A percentile compares a stretch with the other conserved stretches of the same genome.
Conservation (phyloP, 495 filamentous ascomycete species). For the Pyronema domesticum region DNA sequence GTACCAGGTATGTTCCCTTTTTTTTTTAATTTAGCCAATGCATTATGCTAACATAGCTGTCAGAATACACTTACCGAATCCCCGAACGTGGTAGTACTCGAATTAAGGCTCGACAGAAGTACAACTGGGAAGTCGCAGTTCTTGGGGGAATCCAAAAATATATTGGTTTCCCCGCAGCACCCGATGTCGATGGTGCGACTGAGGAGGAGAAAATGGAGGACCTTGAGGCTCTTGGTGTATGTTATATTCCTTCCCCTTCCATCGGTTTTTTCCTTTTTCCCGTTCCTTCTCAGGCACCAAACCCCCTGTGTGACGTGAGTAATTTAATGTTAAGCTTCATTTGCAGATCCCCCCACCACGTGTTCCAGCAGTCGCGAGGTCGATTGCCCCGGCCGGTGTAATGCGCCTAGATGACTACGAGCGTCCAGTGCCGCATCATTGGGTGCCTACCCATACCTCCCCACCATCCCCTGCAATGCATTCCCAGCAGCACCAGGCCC, state of each 20-base stretch:
- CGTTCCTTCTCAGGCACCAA: slow-evolving; percentile 7
- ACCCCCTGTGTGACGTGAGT: background rate
- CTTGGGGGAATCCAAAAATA: slow-evolving; percentile 84
- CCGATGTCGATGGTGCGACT: slow-evolving; percentile 52
- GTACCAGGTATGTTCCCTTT: slow-evolving; percentile 41
- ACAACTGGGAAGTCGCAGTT: slow-evolving; percentile 84
- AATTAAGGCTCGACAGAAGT: slow-evolving; percentile 60
- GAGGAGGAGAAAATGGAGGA: slow-evolving; percentile 66
- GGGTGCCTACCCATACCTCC: slow-evolving; percentile 11
- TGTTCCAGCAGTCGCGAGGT: slow-evolving; percentile 19
- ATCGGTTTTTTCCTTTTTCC: slow-evolving; percentile 13
- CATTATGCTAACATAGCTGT: slow-evolving; percentile 2
- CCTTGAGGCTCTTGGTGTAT: slow-evolving; percentile 74
- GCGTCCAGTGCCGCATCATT: slow-evolving; percentile 14
- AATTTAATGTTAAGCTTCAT: slow-evolving; percentile 11
- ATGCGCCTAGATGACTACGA: slow-evolving; percentile 21
- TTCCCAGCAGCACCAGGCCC: background rate
- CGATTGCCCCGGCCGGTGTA: slow-evolving; percentile 15
- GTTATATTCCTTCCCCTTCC: slow-evolving; percentile 24
- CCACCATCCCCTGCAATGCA: slow-evolving; percentile 23
- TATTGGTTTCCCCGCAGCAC: slow-evolving; percentile 90
- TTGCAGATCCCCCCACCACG: slow-evolving; percentile 23
- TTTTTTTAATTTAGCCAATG: slow-evolving; percentile 30
- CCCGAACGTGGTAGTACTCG: slow-evolving; percentile 49
- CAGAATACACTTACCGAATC: slow-evolving; percentile 40